These are phyloP conservation scores for Cutaneotrichosporon cyanovorans DNA, from an alignment of 1,284 basidiomycete genomes.

Conservation along the genomic window DNA sequence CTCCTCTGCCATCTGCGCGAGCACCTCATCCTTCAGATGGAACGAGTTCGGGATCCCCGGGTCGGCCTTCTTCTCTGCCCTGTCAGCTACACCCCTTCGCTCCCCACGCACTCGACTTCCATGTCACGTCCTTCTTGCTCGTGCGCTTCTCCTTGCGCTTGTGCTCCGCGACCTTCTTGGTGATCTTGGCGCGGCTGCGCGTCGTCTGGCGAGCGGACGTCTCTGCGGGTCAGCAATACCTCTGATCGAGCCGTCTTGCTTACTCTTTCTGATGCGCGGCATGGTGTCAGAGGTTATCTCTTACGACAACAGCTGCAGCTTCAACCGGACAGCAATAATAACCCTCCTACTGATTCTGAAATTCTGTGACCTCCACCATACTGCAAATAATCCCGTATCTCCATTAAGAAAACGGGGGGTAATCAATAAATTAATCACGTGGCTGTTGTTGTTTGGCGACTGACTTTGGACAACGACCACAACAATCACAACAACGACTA, in stretches of 20 bases:
- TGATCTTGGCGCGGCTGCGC: slow-evolving; percentile 66
- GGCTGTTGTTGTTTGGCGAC: slow-evolving; percentile 7
- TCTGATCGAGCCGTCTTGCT: slow-evolving; percentile 21
- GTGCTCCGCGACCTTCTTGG: slow-evolving; percentile 70
- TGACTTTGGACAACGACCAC: slow-evolving; percentile 8
- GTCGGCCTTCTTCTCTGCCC: slow-evolving; percentile 69
- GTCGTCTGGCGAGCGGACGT: slow-evolving; percentile 72
- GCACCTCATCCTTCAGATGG: slow-evolving; percentile 93
- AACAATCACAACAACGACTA: slow-evolving; percentile 3
- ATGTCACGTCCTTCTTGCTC: slow-evolving; percentile 74
- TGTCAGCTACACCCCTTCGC: slow-evolving; percentile 1
- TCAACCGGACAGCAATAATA: not conserved
- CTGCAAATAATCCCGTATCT: not conserved
- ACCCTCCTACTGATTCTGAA: not conserved
- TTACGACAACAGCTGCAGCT: not conserved
- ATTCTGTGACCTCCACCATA: slow-evolving; percentile 3
- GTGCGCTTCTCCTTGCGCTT: slow-evolving; percentile 69
- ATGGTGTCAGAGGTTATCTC: slow-evolving; percentile 44
- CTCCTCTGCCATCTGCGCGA: slow-evolving; percentile 80
- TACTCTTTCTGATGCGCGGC: slow-evolving; percentile 71
- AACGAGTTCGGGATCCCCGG: slow-evolving; percentile 95
- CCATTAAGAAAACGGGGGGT: not conserved
- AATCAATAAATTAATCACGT: not conserved
- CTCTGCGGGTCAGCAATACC: slow-evolving; percentile 51
- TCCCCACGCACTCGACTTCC: slow-evolving; percentile 74